Base-by-base conservation (phyloP, 116 monocot species). In the Trichopus zeylanicus region DNA sequence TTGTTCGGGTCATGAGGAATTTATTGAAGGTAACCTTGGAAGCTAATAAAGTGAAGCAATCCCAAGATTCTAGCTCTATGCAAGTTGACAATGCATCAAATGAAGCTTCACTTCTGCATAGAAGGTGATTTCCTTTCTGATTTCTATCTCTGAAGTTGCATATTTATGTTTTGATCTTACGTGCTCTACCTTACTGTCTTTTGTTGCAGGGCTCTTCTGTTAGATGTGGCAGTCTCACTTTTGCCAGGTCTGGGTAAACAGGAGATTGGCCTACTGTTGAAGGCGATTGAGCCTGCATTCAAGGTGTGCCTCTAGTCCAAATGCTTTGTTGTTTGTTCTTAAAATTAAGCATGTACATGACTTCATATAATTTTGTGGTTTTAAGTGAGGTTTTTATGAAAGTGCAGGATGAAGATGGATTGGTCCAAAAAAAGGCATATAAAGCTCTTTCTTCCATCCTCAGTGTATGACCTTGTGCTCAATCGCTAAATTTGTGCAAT, bases 391-490 rank as follows among this genome's bases (percentile, higher is more conserved):
- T 8, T 22, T 34, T 33, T 10, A 57, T 57, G 18, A 33, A 49
- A 35, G 49, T 73, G 29, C 64, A 97, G 91, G 91, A 91, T 58
- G 62, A 74, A 39, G 87, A 98, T 66, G 79, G 75, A 11, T 60
- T 85, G 34, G 71, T 98, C 29, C 98, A 98, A 64, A 98, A 98
- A 56, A 98, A 91, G 69, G 88, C 92, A 26, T 98, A 98, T 62
- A 98, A 98, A 75, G 71, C 73, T 25, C 80, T 98, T 31, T 84
- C 98, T 53, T 66, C 70, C 30, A 80, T 98, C 25, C 80, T 98
- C 48, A 98, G 85, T 82, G 97, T 85, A 59, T 64, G 53, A 29
- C 48, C 32, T 61, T 49, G 23, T 49, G 20, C 49, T 18, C 42
- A 24, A 8, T 49, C 3, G 19, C 49, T 22, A 42, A 2, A 49